A percentile compares a stretch with the other conserved stretches of the same genome.
phyloP scores from a whole-genome alignment of 495 filamentous ascomycete species.

The Rusavskia elegans region DNA sequence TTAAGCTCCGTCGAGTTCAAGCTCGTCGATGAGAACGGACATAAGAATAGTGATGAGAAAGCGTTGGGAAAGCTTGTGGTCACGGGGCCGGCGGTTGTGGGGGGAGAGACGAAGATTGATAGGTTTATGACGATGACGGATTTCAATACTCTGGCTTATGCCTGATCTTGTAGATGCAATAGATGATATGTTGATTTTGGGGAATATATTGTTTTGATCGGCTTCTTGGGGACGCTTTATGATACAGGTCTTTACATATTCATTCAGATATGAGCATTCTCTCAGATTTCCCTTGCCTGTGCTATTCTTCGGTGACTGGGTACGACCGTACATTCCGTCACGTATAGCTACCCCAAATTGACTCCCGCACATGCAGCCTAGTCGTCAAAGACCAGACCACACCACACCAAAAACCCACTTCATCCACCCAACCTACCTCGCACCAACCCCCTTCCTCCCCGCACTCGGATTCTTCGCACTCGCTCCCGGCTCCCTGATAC shows the following conservation, averaged over 20 bases:
- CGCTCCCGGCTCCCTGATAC: conserved; percentile 2
- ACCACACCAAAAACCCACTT: background rate
- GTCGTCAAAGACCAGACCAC: background rate
- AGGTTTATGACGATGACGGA: conserved; percentile 37
- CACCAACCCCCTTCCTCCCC: conserved; percentile 3
- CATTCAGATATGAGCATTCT: too few relatives aligned
- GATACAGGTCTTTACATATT: too few relatives aligned
- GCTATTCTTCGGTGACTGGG: too few relatives aligned
- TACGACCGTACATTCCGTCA: too few relatives aligned
- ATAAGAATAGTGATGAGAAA: conserved; percentile 38
- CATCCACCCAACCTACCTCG: background rate
- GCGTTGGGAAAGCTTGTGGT: conserved; percentile 51
- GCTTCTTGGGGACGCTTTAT: too few relatives aligned
- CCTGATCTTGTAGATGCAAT: background rate
- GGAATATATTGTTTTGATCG: background rate
- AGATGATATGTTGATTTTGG: background rate
- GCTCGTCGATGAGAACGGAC: conserved; percentile 39
- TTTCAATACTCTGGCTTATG: conserved; percentile 37
- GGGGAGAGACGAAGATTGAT: conserved; percentile 40
- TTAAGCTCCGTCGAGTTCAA: conserved; percentile 65
- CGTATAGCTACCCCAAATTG: too few relatives aligned
- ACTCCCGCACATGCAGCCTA: too few relatives aligned
- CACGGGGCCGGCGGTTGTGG: conserved; percentile 50
- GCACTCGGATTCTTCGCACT: conserved; percentile 5
- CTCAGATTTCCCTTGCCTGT: too few relatives aligned